These are phyloP conservation scores for Lyophyllum semitale DNA, from an alignment of 768 basidiomycete genomes.

Conservation along the genomic window DNA sequence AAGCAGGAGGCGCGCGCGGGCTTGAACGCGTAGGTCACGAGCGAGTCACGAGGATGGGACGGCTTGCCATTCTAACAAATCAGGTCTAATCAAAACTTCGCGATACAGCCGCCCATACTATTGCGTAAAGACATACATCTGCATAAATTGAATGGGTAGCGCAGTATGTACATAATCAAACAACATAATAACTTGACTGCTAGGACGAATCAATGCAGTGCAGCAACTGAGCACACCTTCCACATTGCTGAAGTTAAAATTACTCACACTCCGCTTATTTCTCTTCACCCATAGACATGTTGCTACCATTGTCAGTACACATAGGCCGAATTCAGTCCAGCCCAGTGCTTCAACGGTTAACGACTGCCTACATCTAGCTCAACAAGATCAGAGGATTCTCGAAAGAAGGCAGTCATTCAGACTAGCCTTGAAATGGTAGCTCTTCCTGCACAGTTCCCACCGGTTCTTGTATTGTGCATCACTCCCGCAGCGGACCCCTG, in stretches of 20 bases:
- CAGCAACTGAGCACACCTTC: background rate
- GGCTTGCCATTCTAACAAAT: too few species aligned
- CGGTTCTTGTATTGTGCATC: constrained; percentile 64
- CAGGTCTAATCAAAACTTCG: too few species aligned
- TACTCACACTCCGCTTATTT: constrained; percentile 12
- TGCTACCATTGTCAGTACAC: constrained; percentile 51
- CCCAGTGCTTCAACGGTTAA: constrained; percentile 75
- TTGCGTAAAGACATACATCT: too few species aligned
- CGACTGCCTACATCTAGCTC: constrained; percentile 64
- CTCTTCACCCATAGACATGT: constrained; percentile 48
- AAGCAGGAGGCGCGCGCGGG: too few species aligned
- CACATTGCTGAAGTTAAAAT: background rate
- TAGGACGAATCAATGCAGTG: background rate
- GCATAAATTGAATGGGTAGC: too few species aligned
- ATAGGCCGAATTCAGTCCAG: constrained; percentile 74
- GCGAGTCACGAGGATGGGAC: too few species aligned
- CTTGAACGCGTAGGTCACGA: too few species aligned
- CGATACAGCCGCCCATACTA: too few species aligned
- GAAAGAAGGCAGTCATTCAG: constrained; percentile 6
- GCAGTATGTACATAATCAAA: constrained; percentile 4
- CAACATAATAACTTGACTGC: constrained; percentile 8
- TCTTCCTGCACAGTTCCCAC: constrained; percentile 56
- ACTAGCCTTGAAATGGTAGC: constrained; percentile 54
- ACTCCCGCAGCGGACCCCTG: constrained; percentile 71
- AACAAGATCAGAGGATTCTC: background rate